Evolutionary conservation across 352 stramenopile species (phyloP).

Genomic region (Stramenopiles sp.): DNA sequence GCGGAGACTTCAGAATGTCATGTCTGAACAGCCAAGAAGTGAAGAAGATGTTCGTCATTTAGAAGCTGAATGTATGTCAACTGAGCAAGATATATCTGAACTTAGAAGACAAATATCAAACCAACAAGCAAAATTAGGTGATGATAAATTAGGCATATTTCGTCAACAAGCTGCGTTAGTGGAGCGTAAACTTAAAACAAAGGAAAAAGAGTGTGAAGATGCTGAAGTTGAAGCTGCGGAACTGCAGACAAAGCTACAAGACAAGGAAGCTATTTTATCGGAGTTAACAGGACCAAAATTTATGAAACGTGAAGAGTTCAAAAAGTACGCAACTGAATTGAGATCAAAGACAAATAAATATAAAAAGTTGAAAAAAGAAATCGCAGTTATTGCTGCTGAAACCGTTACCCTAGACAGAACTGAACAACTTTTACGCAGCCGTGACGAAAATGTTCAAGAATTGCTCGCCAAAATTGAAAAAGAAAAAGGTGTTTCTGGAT

Average conservation of each 20-base stretch:
- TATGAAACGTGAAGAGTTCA: conserved; percentile 46
- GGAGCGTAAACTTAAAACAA: conserved; percentile 37
- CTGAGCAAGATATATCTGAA: conserved; percentile 15
- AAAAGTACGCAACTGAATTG: conserved; percentile 39
- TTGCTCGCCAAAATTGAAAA: conserved; percentile 18
- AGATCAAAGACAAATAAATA: conserved; percentile 56
- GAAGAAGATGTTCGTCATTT: conserved; percentile 42
- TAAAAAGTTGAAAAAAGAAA: conserved; percentile 44
- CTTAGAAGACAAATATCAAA: conserved; percentile 31
- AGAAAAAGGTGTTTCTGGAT: conserved; percentile 22
- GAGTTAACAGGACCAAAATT: conserved; percentile 25
- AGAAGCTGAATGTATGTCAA: conserved; percentile 18
- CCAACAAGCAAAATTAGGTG: conserved; percentile 23
- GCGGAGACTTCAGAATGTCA: conserved; percentile 26
- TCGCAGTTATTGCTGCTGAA: conserved; percentile 36
- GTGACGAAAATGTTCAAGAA: conserved; percentile 19
- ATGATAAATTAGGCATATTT: conserved; percentile 55
- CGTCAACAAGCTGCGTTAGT: conserved; percentile 43
- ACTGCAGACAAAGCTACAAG: conserved; percentile 23
- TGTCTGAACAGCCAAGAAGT: conserved; percentile 33
- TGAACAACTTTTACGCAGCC: conserved; percentile 45
- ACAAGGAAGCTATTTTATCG: conserved; percentile 16
- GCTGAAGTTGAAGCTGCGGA: conserved; percentile 25
- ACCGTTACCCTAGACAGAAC: conserved; percentile 48
- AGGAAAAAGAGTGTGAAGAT: conserved; percentile 46